These are phyloP conservation scores for Vaccinium darrowii DNA, from an alignment of 148 eudicot species.

Conservation along the genomic window DNA sequence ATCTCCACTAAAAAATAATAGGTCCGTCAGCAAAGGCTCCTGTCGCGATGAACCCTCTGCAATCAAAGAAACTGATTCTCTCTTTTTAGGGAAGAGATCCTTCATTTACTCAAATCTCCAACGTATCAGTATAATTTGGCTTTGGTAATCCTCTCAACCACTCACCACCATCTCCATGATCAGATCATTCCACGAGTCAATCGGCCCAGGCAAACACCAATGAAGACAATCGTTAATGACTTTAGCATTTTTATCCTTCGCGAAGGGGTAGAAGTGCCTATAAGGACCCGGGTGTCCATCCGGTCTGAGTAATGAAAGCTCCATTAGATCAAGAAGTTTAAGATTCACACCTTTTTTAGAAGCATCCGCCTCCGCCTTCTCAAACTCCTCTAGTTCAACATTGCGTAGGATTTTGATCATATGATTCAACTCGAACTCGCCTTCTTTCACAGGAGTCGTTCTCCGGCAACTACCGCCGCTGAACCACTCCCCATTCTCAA, in stretches of 20 bases:
- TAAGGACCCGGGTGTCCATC: conserved; percentile 91
- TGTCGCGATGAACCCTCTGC: not conserved
- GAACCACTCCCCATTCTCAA: conserved; percentile 80
- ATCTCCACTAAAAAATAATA: not conserved
- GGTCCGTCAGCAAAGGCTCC: not conserved
- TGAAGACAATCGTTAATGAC: conserved; percentile 67
- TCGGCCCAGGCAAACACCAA: conserved; percentile 96
- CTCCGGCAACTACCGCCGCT: conserved; percentile 63
- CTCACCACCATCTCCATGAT: conserved; percentile 62
- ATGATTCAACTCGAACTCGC: conserved; percentile 43
- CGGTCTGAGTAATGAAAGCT: conserved; percentile 67
- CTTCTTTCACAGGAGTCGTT: conserved; percentile 56
- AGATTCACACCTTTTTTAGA: conserved; percentile 51
- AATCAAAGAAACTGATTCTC: not conserved
- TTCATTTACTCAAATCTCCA: not conserved
- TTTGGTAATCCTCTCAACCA: not conserved
- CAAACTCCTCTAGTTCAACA: conserved; percentile 71
- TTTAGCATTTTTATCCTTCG: conserved; percentile 28
- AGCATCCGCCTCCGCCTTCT: conserved; percentile 42
- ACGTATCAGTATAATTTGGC: not conserved
- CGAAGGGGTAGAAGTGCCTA: conserved; percentile 56
- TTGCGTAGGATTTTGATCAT: conserved; percentile 38
- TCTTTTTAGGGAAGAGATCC: not conserved
- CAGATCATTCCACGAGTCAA: conserved; percentile 83
- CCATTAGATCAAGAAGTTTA: conserved; percentile 53